Base-by-base conservation (phyloP, 768 basidiomycete genomes). In the Phlegmacium glaucopus region DNA sequence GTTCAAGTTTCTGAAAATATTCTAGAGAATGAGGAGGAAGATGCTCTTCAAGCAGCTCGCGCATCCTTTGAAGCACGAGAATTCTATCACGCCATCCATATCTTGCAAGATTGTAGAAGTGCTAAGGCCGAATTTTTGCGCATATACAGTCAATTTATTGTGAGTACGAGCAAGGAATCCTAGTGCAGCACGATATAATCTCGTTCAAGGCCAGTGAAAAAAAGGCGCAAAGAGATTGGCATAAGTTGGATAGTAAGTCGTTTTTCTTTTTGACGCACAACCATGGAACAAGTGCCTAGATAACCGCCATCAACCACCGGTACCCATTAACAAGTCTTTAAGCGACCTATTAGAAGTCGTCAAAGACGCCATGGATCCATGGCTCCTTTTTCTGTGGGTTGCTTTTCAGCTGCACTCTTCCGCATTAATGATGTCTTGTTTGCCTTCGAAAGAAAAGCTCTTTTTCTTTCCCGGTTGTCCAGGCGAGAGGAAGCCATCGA, bases 401-500 rank as follows among this genome's bases (percentile, higher is more conserved):
- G 9, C 27, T 39, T 5, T 25, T 42, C 38, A 51, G 32, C 32
- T 39, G 12, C 42, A 26, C 47, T 52, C 16, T 17, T 12, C 47
- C 37, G 34, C 22, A 29, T 42, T 56, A 43, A 49, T 44, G 37
- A 37, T 48, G 16, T 38, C 13, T 6, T 25, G 43, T 39, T 34
- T 34, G 32, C n/a, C 2, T 34, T 6, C 4, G 32, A 34, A 61
- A 96, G 93, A 52, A 89, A 91, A 63, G 89, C 87, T 0, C 67
- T 97, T 4, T 83, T 96, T 52, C 78, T 95, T 45, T 83, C 82
- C 38, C 83, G 90, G 10, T 69, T 94, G 41, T 81, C 82, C 39
- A 77, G 88, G 50, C 79, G 92, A 18, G 84, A 90, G 50, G 88
- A 92, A 60, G 92, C 95, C 1, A 87, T 95, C 10, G 92, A 94